Evolutionary conservation across 2,329 filamentous ascomycete genomes (phyloP), one percentile per base, ranked within the genome.

Genomic region (Pyrenophora graminea): DNA sequence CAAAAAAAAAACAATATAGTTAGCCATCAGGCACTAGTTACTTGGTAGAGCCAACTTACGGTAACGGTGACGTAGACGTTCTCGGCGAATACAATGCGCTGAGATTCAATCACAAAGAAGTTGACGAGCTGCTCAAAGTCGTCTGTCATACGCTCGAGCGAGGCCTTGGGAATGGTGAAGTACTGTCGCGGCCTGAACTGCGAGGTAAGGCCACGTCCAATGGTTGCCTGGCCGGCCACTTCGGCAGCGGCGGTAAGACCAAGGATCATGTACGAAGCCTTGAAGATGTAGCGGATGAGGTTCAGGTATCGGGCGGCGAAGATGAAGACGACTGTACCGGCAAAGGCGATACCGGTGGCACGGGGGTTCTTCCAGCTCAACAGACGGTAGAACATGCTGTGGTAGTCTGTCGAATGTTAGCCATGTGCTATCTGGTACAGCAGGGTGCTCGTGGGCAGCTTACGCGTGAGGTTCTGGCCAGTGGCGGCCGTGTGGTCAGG

Each of bases 21-120:
- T 36, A 62, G 55, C 27, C 21, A 43, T 17, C 8, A 19, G 12
- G 31, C 8, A 17, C 31, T 8, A 10, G 6, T 9, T 3, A 21
- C 10, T 17, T 4, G 13, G 32, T 6, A 10, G 10, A 23, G n/a
- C 9, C 2, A 38, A 74, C 83, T 70, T 79, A 86, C 84, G 52
- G 77, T 79, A 67, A 83, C 70, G 12, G 84, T 86, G 53, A 80
- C 81, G 52, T 80, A 78, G 48, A 86, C 76, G 63, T 87, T 87
- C 77, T 87, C 85, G 27, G 82, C 84, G 62, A 86, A 87, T 52
- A 87, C 70, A 57, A 87, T 79, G 51, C 85, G 81, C 76, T 87
- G 85, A 68, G 84, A 83, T 69, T 87, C 85, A 56, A 87, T 85
- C 61, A 87, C 79, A 72, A 86, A 84, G 75, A 87, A 87, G 76